Base-by-base conservation (phyloP, 2,329 filamentous ascomycete genomes). In the Pestalotiopsis fici region DNA sequence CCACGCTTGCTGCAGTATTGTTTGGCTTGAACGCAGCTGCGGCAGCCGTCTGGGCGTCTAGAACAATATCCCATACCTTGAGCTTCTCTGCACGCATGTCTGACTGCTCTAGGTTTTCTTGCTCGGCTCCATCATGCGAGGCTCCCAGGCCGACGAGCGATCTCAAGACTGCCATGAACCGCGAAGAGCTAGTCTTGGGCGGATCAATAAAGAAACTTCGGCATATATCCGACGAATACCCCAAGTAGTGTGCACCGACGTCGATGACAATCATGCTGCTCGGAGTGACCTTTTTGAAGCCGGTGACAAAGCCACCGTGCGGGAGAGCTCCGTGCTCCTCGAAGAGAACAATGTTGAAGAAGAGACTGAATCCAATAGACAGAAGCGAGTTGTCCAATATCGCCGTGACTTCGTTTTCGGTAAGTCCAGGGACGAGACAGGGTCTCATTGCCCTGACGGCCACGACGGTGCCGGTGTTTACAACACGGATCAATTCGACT, bases 321-420 rank as follows among this genome's bases (percentile, higher is more conserved):
- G 86, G 85, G 4, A 87, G 77, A 0, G 85, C 84, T 1, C 84
- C 85, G 62, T 86, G 81, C 69, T 85, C 83, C 59, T 86, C 88
- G 66, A 91, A 91, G 3, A 90, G 81, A 0, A 91, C 88, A 68
- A 90, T 88, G 72, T 90, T 84, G 74, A 91, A 90, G 76, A 90
- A 90, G 0, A 86, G 83, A 18, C 84, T 78, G 71, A 91, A 81
- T 0, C 87, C 86, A 3, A 85, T 80, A 1, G 85, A 85, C 13
- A 83, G 76, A 69, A 91, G 74, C 0, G 87, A 85, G 35, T 83
- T 81, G 72, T 90, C 84, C 2, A 91, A 80, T 1, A 89, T 85
- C 23, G 79, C 74, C 9, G 81, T 85, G 1, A 91, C 87, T 43
- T 90, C 79, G 68, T 86, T 83, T 69, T 91, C 88, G 0, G 83